phyloP scores from a whole-genome alignment of 495 filamentous ascomycete species.

The Lineolata rhizophorae region DNA sequence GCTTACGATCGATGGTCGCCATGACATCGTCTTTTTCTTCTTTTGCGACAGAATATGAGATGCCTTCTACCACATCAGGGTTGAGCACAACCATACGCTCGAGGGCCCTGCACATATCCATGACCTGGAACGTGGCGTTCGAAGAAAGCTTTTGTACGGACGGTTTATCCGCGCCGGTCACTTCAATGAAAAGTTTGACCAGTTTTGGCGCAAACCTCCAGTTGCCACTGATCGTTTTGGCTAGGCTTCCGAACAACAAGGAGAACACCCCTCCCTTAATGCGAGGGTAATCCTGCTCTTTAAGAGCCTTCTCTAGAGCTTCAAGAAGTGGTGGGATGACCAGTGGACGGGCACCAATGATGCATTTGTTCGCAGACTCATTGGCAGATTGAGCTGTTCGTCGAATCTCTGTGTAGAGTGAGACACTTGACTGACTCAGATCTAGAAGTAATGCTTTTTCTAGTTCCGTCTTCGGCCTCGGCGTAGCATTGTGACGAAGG shows the following conservation, averaged over 20 bases:
- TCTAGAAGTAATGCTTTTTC: conserved; percentile 70
- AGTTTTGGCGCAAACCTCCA: conserved; percentile 82
- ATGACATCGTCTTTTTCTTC: conserved; percentile 32
- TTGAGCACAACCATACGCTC: conserved; percentile 79
- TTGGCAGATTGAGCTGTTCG: conserved; percentile 77
- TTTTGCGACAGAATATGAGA: conserved; percentile 22
- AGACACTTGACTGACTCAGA: conserved; percentile 75
- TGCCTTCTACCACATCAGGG: conserved; percentile 41
- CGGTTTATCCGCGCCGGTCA: conserved; percentile 73
- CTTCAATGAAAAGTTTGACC: conserved; percentile 71
- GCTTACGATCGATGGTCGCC: conserved; percentile 38
- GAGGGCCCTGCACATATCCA: conserved; percentile 73
- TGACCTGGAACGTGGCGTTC: conserved; percentile 57
- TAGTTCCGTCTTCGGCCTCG: conserved; percentile 61
- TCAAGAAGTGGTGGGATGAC: conserved; percentile 74
- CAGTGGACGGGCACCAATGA: conserved; percentile 65
- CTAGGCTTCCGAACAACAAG: conserved; percentile 65
- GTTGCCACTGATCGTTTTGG: conserved; percentile 69
- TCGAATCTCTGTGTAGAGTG: conserved; percentile 87
- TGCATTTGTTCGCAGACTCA: conserved; percentile 81
- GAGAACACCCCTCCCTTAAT: conserved; percentile 92
- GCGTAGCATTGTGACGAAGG: conserved; percentile 74
- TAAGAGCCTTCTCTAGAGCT: conserved; percentile 60
- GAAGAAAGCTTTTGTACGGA: conserved; percentile 82
- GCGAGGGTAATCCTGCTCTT: conserved; percentile 57